These are phyloP conservation scores for Pichia exigua DNA, from an alignment of 805 yeast genomes.

Conservation along the genomic window DNA sequence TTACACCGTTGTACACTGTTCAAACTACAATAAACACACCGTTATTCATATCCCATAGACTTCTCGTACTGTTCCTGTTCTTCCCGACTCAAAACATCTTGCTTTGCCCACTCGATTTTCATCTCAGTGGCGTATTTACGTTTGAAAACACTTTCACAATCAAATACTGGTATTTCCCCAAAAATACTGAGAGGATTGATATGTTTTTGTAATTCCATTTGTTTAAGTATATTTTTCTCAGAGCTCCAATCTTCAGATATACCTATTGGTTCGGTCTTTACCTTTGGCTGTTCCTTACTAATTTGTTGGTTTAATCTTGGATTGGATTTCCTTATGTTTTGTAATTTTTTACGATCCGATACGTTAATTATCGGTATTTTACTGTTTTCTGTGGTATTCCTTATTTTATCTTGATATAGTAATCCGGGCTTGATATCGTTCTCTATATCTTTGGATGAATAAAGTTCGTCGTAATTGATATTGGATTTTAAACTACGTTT, in stretches of 20 bases:
- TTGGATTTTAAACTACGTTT: not conserved
- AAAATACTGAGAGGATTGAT: slow-evolving; percentile 22
- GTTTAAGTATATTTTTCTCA: not conserved
- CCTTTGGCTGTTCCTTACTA: not conserved
- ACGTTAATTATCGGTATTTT: not conserved
- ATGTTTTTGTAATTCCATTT: not conserved
- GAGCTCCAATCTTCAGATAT: not conserved
- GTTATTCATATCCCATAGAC: slow-evolving; percentile 21
- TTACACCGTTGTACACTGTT: not conserved
- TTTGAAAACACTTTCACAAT: slow-evolving; percentile 20
- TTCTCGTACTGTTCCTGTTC: slow-evolving; percentile 24
- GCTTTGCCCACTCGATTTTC: slow-evolving; percentile 21
- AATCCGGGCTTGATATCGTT: not conserved
- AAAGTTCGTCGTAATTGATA: not conserved
- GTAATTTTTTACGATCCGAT: not conserved
- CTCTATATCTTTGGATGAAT: not conserved
- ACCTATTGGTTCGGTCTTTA: not conserved
- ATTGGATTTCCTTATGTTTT: not conserved
- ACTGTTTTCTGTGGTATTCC: not conserved
- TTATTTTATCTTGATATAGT: not conserved
- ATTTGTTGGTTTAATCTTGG: not conserved
- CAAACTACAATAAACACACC: no score
- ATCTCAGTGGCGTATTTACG: slow-evolving; percentile 17
- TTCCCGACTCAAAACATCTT: slow-evolving; percentile 16
- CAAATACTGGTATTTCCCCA: slow-evolving; percentile 18